These are phyloP conservation scores for Brasilioporus rufonigricans DNA, from an alignment of 768 basidiomycete species.

Conservation along the genomic window DNA sequence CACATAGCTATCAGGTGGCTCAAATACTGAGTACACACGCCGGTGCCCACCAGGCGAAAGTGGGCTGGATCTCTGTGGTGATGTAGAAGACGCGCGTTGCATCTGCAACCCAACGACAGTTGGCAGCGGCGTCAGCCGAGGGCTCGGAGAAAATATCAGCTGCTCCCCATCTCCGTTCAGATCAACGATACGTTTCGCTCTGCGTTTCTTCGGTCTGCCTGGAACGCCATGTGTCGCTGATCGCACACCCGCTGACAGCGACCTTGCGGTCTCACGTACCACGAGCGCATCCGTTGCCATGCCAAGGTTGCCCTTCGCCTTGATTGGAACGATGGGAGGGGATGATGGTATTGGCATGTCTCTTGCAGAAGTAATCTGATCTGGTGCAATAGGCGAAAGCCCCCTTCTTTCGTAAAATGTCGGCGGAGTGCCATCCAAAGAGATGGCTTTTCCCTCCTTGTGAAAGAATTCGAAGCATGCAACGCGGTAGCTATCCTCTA, in stretches of 20 bases:
- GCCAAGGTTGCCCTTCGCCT: slow-evolving; percentile 11
- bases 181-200: slow-evolving; percentile 75
- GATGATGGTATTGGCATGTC: slow-evolving; percentile 50
- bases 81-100: slow-evolving; percentile 12
- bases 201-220: slow-evolving; percentile 54
- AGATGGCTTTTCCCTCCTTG: slow-evolving; percentile 75
- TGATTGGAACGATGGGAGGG: slow-evolving; percentile 59
- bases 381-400: slow-evolving; percentile 46
- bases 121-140: slow-evolving; percentile 2
- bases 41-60: slow-evolving; percentile 14
- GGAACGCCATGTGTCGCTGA: slow-evolving; percentile 43
- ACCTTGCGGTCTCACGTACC: slow-evolving; percentile 22
- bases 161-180: slow-evolving; percentile 50
- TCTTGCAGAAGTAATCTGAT: slow-evolving; percentile 51
- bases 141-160: slow-evolving; percentile 32
- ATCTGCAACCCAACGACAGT: not conserved
- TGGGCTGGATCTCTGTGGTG: slow-evolving; percentile 19
- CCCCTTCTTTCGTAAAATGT: slow-evolving; percentile 69
- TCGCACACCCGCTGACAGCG: slow-evolving; percentile 38
- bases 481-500: slow-evolving; percentile 68
- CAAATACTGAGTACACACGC: slow-evolving; percentile 46
- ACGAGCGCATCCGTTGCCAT: slow-evolving; percentile 20
- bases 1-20: slow-evolving; percentile 37
- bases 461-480: slow-evolving; percentile 82
- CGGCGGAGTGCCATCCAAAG: slow-evolving; percentile 72